Conservation (phyloP, 2,329 filamentous ascomycete genomes). For the Westerdykella ornata region DNA sequence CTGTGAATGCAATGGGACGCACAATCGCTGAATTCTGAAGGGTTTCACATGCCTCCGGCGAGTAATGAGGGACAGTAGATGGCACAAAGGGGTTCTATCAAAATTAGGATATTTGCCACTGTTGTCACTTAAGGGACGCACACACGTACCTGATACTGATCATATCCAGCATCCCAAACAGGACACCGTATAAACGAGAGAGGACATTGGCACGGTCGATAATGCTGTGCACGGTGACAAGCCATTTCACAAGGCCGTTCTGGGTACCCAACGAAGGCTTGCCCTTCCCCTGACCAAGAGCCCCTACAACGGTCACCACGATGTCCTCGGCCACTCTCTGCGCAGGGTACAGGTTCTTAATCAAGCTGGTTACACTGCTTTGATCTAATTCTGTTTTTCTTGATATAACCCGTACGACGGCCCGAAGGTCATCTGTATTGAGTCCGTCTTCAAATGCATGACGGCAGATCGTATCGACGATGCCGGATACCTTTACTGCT, state of each 20-base stretch:
- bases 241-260: conserved; percentile 66
- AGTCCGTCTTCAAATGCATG: conserved; percentile 64
- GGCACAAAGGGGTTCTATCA: conserved; percentile 52
- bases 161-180: conserved; percentile 79
- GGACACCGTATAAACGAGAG: conserved; percentile 63
- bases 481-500: conserved; percentile 53
- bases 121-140: background rate
- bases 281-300: conserved; percentile 67
- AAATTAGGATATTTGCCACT: conserved; percentile 17
- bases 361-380: conserved; percentile 59
- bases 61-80: conserved; percentile 72
- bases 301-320: conserved; percentile 61
- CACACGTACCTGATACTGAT: conserved; percentile 58
- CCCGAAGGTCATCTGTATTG: conserved; percentile 52
- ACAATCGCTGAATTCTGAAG: conserved; percentile 70
- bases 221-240: conserved; percentile 67
- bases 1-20: conserved; percentile 6
- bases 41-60: conserved; percentile 76
- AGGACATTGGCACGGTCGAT: conserved; percentile 58
- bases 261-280: conserved; percentile 69
- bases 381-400: conserved; percentile 67
- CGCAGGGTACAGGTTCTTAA: conserved; percentile 72
- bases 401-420: conserved; percentile 61
- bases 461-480: conserved; percentile 57
- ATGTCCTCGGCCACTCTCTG: conserved; percentile 54